Evolutionary conservation across 2,329 filamentous ascomycete species (phyloP).

Genomic region (Purpureocillium takamizusanense): DNA sequence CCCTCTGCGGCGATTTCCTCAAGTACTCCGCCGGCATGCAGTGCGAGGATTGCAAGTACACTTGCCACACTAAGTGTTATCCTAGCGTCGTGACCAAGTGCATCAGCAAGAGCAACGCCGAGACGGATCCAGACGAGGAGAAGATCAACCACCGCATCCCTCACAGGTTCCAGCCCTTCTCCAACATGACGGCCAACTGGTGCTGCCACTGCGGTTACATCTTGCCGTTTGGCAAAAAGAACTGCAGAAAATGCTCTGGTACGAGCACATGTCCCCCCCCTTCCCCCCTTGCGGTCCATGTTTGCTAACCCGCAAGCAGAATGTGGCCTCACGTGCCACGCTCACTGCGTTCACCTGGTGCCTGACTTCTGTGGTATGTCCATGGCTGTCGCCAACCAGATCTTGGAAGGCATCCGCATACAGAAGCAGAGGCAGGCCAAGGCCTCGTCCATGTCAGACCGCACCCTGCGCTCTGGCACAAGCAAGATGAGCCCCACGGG

Average conservation of each 20-base stretch:
- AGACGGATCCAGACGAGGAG: constrained; percentile 96
- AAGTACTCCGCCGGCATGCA: constrained; percentile 99
- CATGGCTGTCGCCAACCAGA: constrained; percentile 93
- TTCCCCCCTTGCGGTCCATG: neutral
- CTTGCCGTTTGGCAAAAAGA: constrained; percentile 88
- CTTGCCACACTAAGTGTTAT: constrained; percentile 97
- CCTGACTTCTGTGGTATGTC: constrained; percentile 99
- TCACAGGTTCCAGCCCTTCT: constrained; percentile 92
- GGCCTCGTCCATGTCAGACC: constrained; percentile 49
- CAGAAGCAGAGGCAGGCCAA: constrained; percentile 61
- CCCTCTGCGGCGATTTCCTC: constrained; percentile 93
- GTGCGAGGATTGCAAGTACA: constrained; percentile 99
- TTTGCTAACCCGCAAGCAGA: constrained; percentile 41
- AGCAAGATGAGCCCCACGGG: constrained; percentile 36
- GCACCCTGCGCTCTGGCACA: constrained; percentile 51
- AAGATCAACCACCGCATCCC: constrained; percentile 99
- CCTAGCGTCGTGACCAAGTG: constrained; percentile 96
- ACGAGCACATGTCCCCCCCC: constrained; percentile 18
- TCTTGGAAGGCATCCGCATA: constrained; percentile 75
- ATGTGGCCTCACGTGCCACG: constrained; percentile 85
- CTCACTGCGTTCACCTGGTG: constrained; percentile 86
- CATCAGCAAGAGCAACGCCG: constrained; percentile 98
- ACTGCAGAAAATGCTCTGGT: constrained; percentile 86
- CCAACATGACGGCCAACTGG: constrained; percentile 97
- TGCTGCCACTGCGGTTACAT: constrained; percentile 98